Evolutionary conservation across 352 stramenopile species (phyloP), one percentile per base, ranked within the genome.

Genomic region (Thalassiosira exigua): DNA sequence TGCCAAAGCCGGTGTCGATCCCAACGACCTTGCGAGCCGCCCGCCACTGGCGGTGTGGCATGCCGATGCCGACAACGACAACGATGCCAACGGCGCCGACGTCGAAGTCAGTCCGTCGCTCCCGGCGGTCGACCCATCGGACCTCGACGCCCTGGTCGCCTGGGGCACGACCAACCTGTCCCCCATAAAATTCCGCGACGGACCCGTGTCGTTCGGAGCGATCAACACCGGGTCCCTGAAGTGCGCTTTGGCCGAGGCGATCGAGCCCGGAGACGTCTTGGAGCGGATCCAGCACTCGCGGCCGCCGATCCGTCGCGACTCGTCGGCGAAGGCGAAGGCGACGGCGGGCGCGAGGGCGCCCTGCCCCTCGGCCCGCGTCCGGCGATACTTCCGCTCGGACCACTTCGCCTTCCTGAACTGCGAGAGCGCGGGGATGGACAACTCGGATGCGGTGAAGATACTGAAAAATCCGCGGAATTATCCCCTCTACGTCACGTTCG

Each of bases 401-500:
- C 30, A 81, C 24, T 81, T 51, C 57, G 75, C 33, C 67, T 65
- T 48, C 39, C 41, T 81, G 12, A 41, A 57, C 29, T 57, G 52
- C 27, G 60, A 81, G 22, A 59, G 56, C 42, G 51, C 36, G 7
- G n/a, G n/a, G n/a, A n/a, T n/a, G n/a, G 4, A 22, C 14, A 24
- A 24, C 22, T 12, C 22, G 50, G 64, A 76, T 26, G 22, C 68
- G n/a, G 52, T 24, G 24, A 29, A 60, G 1, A 76, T 81, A 14
- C 54, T 81, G 19, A 14, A 4, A 12, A 41, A 56, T 53, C 33
- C 33, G 21, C 19, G 46, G 4, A 44, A 61, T 27, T 81, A 68
- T 50, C 73, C 73, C 1, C 42, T 81, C 42, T 67, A 81, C 42
- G 24, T 81, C 7, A 76, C 65, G 26, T 66, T 81, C n/a, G 62